Percentiles rank a stretch among this genome's conserved stretches.
Conservation (phyloP, 495 filamentous ascomycete species). For the Pyrenula aspistea region DNA sequence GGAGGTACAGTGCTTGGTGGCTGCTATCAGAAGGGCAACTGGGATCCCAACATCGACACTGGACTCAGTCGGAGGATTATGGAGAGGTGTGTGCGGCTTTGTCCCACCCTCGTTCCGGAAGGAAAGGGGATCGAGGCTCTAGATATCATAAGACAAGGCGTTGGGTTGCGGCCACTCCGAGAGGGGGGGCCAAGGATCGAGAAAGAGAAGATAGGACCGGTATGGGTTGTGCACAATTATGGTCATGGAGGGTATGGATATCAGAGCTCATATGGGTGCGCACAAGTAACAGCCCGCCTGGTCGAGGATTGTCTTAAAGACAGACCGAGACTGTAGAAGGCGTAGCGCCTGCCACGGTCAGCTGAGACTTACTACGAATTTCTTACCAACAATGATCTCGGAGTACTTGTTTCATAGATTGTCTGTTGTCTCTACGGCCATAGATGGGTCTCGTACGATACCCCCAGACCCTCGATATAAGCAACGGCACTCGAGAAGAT, state of each 20-base stretch:
- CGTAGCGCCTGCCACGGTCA: no score
- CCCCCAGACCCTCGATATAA: no score
- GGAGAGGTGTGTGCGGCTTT: slow-evolving; percentile 63
- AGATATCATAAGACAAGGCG: slow-evolving; percentile 77
- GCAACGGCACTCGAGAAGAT: no score
- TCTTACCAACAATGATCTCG: no score
- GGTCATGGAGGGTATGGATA: slow-evolving; percentile 92
- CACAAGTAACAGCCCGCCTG: slow-evolving; percentile 53
- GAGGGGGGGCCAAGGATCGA: slow-evolving; percentile 70
- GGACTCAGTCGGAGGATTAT: slow-evolving; percentile 80
- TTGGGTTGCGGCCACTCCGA: slow-evolving; percentile 72
- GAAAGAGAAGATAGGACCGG: slow-evolving; percentile 59
- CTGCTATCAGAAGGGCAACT: slow-evolving; percentile 70
- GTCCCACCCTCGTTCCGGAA: slow-evolving; percentile 54
- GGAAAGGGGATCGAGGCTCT: slow-evolving; percentile 72
- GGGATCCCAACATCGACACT: slow-evolving; percentile 71
- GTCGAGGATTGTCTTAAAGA: slow-evolving; percentile 48
- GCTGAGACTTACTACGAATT: no score
- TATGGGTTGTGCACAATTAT: slow-evolving; percentile 86
- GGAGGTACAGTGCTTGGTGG: slow-evolving; percentile 78
- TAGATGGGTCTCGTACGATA: no score
- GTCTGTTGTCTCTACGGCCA: no score
- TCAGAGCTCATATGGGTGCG: slow-evolving; percentile 79
- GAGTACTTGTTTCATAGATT: no score
- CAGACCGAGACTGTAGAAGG: slow-evolving; percentile 22